Conservation (phyloP, 2,329 filamentous ascomycete genomes). For the Penicillium freii region DNA sequence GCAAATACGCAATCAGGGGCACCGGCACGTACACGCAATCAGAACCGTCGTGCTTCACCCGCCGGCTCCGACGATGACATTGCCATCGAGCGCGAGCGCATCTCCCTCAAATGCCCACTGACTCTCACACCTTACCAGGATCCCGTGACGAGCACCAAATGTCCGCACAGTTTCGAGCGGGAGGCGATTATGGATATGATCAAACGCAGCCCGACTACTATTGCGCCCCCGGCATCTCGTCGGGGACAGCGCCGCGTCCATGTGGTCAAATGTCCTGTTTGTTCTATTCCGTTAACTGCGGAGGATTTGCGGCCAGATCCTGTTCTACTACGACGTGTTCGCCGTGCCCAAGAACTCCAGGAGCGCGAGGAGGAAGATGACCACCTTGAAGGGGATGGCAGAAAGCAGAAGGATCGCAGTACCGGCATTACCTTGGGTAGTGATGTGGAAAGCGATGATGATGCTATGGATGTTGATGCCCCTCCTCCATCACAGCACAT, state of each 20-base stretch:
- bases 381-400: slow-evolving; percentile 22
- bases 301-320: slow-evolving; percentile 42
- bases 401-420: slow-evolving; percentile 12
- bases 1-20: slow-evolving; percentile 2
- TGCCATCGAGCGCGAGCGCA: slow-evolving; percentile 46
- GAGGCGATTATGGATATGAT: slow-evolving; percentile 49
- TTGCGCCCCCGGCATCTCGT: slow-evolving; percentile 23
- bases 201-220: slow-evolving; percentile 27
- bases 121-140: slow-evolving; percentile 47
- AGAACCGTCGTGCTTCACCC: slow-evolving; percentile 21
- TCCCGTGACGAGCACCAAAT: slow-evolving; percentile 50
- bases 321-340: slow-evolving; percentile 40
- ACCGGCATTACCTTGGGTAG: slow-evolving; percentile 34
- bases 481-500: slow-evolving; percentile 6
- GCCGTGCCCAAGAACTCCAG: slow-evolving; percentile 31
- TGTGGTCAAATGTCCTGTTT: slow-evolving; percentile 44
- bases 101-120: slow-evolving; percentile 49
- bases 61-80: slow-evolving; percentile 47
- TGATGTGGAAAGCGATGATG: slow-evolving; percentile 27
- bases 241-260: slow-evolving; percentile 22
- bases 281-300: slow-evolving; percentile 37
- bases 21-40: slow-evolving; percentile 24
- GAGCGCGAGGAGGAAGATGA: slow-evolving; percentile 34
- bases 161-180: slow-evolving; percentile 51
- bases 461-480: slow-evolving; percentile 24